A percentile compares a stretch with the other conserved stretches of the same genome.
phyloP scores from a whole-genome alignment of 257 asterid genomes.

The Przewalskia tangutica region DNA sequence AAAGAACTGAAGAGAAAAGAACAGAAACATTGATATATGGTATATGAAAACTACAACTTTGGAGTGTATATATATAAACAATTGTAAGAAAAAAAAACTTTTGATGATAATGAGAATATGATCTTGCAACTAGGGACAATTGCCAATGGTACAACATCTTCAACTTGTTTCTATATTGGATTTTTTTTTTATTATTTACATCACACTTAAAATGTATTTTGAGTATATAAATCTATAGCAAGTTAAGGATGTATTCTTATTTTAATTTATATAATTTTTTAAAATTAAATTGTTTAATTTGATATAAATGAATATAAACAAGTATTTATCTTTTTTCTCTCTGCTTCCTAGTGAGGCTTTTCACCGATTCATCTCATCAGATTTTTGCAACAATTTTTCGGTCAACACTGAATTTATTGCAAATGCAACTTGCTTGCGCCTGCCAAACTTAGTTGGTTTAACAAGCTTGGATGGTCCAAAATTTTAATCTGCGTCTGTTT shows the following conservation, averaged over 20 bases:
- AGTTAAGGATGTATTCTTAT: background rate
- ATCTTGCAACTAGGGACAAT: background rate
- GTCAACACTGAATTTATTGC: background rate
- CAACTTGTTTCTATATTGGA: too few relatives aligned
- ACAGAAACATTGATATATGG: too few relatives aligned
- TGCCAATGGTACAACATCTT: too few relatives aligned
- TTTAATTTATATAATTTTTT: background rate
- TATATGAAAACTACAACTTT: background rate
- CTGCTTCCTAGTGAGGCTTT: too few relatives aligned
- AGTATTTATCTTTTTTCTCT: too few relatives aligned
- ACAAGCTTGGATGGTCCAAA: background rate
- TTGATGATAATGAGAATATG: background rate
- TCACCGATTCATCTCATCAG: background rate
- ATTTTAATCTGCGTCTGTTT: too few relatives aligned
- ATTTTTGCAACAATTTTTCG: background rate
- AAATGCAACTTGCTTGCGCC: background rate
- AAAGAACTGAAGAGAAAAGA: too few relatives aligned
- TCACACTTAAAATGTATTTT: too few relatives aligned
- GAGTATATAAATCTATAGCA: background rate
- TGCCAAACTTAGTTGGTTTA: background rate
- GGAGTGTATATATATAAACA: too few relatives aligned
- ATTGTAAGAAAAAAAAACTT: background rate
- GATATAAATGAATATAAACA: background rate
- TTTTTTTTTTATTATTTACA: too few relatives aligned
- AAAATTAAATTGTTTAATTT: background rate